Conservation (phyloP, 768 basidiomycete genomes). For the Phaeotremella skinneri region DNA sequence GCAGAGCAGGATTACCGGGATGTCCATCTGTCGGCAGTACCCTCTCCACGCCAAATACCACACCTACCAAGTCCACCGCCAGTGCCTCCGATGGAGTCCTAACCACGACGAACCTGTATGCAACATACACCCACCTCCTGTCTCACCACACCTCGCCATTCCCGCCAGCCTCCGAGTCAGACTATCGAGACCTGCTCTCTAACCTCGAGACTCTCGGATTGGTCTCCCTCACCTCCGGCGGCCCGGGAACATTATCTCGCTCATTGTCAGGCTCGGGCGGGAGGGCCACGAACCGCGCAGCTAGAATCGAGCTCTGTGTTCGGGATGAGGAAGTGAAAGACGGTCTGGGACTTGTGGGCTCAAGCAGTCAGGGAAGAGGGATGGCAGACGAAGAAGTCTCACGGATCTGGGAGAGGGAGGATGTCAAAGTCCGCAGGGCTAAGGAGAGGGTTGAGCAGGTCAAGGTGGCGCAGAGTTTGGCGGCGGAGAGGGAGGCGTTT, state of each 20-base stretch:
- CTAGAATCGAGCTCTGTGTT: conserved; percentile 37
- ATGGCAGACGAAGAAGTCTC: conserved; percentile 47
- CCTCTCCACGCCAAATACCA: conserved; percentile 15
- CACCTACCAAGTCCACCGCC: conserved; percentile 20
- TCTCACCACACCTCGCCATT: conserved; percentile 42
- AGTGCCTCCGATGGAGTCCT: conserved; percentile 5
- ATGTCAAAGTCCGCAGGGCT: conserved; percentile 22
- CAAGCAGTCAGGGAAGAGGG: conserved; percentile 17
- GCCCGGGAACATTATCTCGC: conserved; percentile 17
- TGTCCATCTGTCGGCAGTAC: conserved; percentile 18
- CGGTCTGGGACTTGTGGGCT: conserved; percentile 32
- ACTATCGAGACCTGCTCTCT: conserved; percentile 51
- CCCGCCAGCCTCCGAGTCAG: conserved; percentile 47
- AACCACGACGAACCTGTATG: conserved; percentile 35
- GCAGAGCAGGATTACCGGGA: conserved; percentile 30
- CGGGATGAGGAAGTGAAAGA: conserved; percentile 45
- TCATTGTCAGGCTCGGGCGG: conserved; percentile 15
- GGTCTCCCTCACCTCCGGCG: conserved; percentile 24
- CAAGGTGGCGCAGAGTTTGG: conserved; percentile 4
- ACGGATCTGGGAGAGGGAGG: conserved; percentile 44
- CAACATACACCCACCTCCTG: conserved; percentile 49
- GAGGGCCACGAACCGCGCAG: conserved; percentile 11
- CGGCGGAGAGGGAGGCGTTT: conserved; percentile 11
- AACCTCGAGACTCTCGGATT: conserved; percentile 49
- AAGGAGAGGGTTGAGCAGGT: conserved; percentile 20